Conservation (phyloP, 345 rosid genomes). For the Syzygium jambos region DNA sequence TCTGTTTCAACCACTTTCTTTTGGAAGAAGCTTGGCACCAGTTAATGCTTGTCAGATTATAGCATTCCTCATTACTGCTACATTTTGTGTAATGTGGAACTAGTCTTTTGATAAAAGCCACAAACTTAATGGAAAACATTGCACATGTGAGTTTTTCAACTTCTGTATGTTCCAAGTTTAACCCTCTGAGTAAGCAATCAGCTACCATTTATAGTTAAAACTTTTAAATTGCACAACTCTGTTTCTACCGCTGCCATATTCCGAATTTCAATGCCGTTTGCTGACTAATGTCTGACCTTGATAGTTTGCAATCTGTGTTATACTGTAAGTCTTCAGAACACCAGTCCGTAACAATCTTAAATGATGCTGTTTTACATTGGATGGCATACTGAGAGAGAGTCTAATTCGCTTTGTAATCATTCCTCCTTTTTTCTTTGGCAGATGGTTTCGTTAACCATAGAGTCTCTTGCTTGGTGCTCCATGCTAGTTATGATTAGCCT, state of each 20-base stretch:
- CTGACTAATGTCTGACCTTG: background rate
- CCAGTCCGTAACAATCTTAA: background rate
- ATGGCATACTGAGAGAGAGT: background rate
- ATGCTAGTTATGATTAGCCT: conserved; percentile 57
- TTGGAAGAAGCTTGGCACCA: background rate
- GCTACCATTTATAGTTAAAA: background rate
- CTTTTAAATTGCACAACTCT: background rate
- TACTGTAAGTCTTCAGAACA: background rate
- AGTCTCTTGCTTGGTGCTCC: conserved; percentile 78
- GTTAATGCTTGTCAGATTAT: background rate
- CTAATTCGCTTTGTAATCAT: background rate
- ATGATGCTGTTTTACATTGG: background rate
- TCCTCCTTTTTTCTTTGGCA: conserved; percentile 5
- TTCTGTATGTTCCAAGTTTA: background rate
- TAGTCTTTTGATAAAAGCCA: background rate
- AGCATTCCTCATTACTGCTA: background rate
- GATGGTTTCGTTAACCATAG: conserved; percentile 54
- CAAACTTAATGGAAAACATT: background rate
- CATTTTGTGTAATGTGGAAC: background rate
- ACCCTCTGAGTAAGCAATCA: background rate
- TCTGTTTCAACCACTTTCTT: background rate
- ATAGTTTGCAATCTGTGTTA: background rate
- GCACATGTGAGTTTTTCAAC: background rate
- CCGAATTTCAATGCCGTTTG: background rate
- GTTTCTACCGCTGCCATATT: background rate